These are phyloP conservation scores for Sugiyamaella sp. DNA, from an alignment of 1,139 yeast genomes.

Conservation along the genomic window DNA sequence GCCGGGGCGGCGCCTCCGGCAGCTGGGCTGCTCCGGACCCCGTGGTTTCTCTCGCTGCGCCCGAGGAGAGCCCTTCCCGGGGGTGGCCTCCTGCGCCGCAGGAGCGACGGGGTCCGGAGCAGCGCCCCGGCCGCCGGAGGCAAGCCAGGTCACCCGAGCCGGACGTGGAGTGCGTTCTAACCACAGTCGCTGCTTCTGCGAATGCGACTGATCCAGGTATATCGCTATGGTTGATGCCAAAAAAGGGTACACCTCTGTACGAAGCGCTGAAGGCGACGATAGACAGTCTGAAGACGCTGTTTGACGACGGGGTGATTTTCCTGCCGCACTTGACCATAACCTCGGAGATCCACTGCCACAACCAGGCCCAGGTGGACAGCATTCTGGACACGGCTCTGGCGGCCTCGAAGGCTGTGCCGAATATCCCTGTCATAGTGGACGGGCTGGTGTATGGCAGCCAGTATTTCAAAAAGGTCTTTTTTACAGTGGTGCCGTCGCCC, in stretches of 20 bases:
- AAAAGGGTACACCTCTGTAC: conserved; percentile 53
- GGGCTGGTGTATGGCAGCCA: conserved; percentile 44
- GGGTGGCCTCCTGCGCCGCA: too few relatives aligned
- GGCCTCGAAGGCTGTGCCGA: conserved; percentile 51
- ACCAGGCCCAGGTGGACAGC: conserved; percentile 53
- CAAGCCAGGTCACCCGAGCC: too few relatives aligned
- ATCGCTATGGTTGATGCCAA: conserved; percentile 80
- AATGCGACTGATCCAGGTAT: conserved; percentile 39
- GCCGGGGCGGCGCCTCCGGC: conserved; percentile 6
- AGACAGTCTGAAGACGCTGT: conserved; percentile 65
- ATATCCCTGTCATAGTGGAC: conserved; percentile 39
- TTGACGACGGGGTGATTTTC: conserved; percentile 67
- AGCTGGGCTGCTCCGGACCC: conserved; percentile 2
- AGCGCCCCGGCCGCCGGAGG: too few relatives aligned
- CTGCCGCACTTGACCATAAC: conserved; percentile 82
- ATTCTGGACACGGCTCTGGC: conserved; percentile 68
- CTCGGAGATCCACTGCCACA: conserved; percentile 55
- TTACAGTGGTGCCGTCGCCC: conserved; percentile 58
- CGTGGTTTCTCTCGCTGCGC: too few relatives aligned
- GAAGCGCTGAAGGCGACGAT: conserved; percentile 64
- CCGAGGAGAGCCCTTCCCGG: too few relatives aligned
- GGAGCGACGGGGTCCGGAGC: too few relatives aligned
- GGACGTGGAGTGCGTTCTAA: not conserved
- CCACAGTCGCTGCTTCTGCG: conserved; percentile 13
- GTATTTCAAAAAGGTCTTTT: conserved; percentile 65